These are phyloP conservation scores for Thalassiosira tumida DNA, from an alignment of 352 stramenopile genomes.

Conservation along the genomic window DNA sequence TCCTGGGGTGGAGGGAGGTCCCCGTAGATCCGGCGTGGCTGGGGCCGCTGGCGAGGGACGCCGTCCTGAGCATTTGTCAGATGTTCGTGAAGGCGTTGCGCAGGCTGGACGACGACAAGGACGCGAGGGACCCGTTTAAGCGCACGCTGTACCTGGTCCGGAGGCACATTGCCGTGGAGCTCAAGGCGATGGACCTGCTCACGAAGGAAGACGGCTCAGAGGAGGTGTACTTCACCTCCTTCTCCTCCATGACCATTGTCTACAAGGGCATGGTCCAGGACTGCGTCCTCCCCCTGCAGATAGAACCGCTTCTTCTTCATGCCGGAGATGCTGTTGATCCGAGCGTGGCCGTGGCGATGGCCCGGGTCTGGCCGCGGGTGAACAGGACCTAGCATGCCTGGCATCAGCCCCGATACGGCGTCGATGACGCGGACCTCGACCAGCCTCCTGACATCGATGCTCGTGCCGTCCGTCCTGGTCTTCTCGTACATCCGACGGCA, in stretches of 20 bases:
- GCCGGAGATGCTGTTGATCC: constrained; percentile 91
- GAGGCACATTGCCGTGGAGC: constrained; percentile 89
- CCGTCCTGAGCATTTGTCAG: constrained; percentile 95
- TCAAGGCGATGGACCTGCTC: constrained; percentile 85
- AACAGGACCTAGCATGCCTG: constrained; percentile 89
- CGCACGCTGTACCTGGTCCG: constrained; percentile 93
- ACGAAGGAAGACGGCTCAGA: constrained; percentile 84
- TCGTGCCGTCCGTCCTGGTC: constrained; percentile 86
- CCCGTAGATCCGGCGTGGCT: constrained; percentile 93
- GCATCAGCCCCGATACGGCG: constrained; percentile 92
- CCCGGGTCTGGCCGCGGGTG: constrained; percentile 91
- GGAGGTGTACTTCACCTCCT: too few species aligned
- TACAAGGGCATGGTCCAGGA: too few species aligned
- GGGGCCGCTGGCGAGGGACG: constrained; percentile 92
- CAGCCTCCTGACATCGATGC: constrained; percentile 92
- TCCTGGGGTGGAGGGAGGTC: constrained; percentile 95
- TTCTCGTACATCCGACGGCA: constrained; percentile 85
- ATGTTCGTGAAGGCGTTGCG: constrained; percentile 92
- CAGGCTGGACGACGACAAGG: constrained; percentile 89
- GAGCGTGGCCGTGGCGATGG: constrained; percentile 90
- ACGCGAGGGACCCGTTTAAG: constrained; percentile 93
- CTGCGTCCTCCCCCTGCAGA: too few species aligned
- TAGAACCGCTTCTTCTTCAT: constrained; percentile 92
- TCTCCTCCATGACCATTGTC: too few species aligned
- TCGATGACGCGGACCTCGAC: constrained; percentile 92